A percentile compares a stretch with the other conserved stretches of the same genome.
phyloP scores from a whole-genome alignment of 768 basidiomycete species.

The Lactarius deliciosus region DNA sequence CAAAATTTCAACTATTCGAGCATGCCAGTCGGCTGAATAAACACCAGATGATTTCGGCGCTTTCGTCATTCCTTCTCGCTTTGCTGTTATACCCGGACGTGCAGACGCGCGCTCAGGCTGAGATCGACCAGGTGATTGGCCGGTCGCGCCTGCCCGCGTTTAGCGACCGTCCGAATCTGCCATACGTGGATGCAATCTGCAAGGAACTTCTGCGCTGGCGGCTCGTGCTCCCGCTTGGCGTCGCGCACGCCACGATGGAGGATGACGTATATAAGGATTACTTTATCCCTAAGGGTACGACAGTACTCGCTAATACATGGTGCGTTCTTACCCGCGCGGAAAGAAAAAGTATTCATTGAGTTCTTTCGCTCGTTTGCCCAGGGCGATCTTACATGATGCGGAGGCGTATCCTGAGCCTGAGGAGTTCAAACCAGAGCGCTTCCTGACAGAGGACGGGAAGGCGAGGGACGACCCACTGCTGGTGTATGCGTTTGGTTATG shows the following conservation, averaged over 20 bases:
- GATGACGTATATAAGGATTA: slow-evolving; percentile 13
- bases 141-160: slow-evolving; percentile 28
- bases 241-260: slow-evolving; percentile 20
- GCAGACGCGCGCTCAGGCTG: slow-evolving; percentile 22
- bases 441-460: slow-evolving; percentile 17
- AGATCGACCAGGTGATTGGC: slow-evolving; percentile 30
- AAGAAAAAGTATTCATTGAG: no score
- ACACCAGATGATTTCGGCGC: slow-evolving; percentile 18
- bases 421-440: slow-evolving; percentile 23
- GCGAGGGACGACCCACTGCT: slow-evolving; percentile 14
- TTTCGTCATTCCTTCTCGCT: slow-evolving; percentile 15
- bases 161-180: slow-evolving; percentile 28
- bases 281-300: slow-evolving; percentile 23
- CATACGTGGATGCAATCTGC: slow-evolving; percentile 31
- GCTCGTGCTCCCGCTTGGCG: slow-evolving; percentile 17
- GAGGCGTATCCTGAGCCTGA: slow-evolving; percentile 25
- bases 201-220: slow-evolving; percentile 20
- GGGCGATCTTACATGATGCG: slow-evolving; percentile 33
- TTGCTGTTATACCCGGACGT: slow-evolving; percentile 24
- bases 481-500: slow-evolving; percentile 17
- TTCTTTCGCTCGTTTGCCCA: not conserved
- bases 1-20: no score
- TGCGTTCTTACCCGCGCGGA: not conserved
- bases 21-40: not conserved
- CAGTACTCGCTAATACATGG: slow-evolving; percentile 18